Conservation (phyloP, 345 rosid species). For the Populus deltoides region DNA sequence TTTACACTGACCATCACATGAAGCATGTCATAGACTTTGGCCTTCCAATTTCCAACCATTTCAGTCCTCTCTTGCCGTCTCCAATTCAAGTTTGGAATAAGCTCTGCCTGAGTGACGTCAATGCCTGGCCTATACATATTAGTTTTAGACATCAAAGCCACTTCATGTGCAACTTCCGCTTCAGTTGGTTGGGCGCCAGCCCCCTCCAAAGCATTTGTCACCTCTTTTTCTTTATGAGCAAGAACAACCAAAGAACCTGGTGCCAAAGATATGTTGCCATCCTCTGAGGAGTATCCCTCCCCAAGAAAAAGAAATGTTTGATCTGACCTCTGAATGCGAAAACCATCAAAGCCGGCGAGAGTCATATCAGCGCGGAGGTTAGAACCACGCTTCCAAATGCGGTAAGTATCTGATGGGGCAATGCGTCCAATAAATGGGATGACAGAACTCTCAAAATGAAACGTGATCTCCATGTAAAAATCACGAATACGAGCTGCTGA, state of each 20-base stretch:
- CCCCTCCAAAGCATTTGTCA: conserved; percentile 95
- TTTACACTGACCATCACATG: conserved; percentile 96
- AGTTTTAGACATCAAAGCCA: conserved; percentile 92
- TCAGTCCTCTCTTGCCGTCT: conserved; percentile 96
- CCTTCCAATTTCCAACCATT: conserved; percentile 94
- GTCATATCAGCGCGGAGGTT: conserved; percentile 99
- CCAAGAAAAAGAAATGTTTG: conserved; percentile 90
- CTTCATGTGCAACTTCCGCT: conserved; percentile 91
- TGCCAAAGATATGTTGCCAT: conserved; percentile 56
- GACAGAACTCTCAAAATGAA: conserved; percentile 97
- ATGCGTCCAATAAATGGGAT: conserved; percentile 94
- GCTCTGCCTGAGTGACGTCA: conserved; percentile 95
- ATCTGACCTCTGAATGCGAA: conserved; percentile 88
- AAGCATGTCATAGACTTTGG: conserved; percentile 93
- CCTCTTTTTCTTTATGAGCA: conserved; percentile 90
- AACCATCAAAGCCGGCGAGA: conserved; percentile 96
- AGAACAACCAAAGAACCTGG: conserved; percentile 88
- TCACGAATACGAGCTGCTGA: conserved; percentile 83
- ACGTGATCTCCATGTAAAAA: conserved; percentile 96
- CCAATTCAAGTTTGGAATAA: conserved; percentile 88
- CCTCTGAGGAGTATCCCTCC: conserved; percentile 75
- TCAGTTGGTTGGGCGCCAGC: conserved; percentile 94
- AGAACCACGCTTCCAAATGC: conserved; percentile 98
- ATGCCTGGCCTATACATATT: conserved; percentile 99
- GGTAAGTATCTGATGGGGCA: conserved; percentile 97